Evolutionary conservation across 345 rosid genomes (phyloP).

Genomic region (Eucalyptus tenuipes): DNA sequence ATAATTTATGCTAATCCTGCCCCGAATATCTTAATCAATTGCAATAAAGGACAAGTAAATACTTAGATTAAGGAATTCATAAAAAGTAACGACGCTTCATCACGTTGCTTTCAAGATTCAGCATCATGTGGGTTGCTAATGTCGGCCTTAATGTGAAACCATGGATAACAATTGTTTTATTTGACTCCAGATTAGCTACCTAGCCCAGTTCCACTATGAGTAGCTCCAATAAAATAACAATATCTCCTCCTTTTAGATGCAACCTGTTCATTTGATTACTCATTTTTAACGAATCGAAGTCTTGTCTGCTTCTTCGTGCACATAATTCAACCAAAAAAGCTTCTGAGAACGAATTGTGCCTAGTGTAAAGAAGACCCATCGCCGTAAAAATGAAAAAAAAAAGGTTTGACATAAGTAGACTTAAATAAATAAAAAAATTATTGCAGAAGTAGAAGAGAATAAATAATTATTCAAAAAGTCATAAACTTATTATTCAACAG

Average conservation of each 20-base stretch:
- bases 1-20: neutral
- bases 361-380: neutral
- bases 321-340: neutral
- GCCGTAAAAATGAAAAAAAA: too few species aligned
- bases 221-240: neutral
- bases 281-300: neutral
- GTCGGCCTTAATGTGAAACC: neutral
- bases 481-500: rapidly evolving
- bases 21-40: neutral
- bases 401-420: too few species aligned
- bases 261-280: neutral
- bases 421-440: too few species aligned
- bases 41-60: neutral
- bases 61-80: neutral
- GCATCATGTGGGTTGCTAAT: neutral
- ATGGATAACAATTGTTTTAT: neutral
- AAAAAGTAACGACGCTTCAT: neutral
- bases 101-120: neutral
- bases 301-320: neutral
- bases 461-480: too few species aligned
- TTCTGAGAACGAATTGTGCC: neutral
- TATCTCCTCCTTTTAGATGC: neutral
- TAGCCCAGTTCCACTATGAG: neutral
- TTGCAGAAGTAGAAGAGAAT: too few species aligned
- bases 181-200: neutral